Evolutionary conservation across 73 alveolate species (phyloP).

Genomic region (Uronychia binucleata): DNA sequence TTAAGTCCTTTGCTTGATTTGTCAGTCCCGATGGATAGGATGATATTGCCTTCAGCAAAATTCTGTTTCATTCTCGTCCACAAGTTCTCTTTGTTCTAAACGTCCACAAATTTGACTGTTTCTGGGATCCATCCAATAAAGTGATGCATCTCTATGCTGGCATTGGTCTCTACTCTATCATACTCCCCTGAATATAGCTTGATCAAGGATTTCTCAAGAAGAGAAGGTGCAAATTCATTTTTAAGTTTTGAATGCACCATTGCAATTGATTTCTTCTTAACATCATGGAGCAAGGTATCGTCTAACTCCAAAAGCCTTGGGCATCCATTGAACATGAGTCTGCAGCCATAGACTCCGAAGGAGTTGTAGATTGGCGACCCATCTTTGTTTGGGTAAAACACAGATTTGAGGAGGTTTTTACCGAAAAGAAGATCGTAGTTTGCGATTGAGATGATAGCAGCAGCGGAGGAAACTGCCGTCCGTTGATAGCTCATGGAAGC

Average conservation of each 20-base stretch:
- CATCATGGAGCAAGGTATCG: conserved; percentile 24
- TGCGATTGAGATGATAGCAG: conserved; percentile 57
- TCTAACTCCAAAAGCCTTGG: conserved; percentile 48
- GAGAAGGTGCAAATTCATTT: conserved; percentile 49
- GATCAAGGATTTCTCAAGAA: conserved; percentile 45
- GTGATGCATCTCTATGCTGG: conserved; percentile 65
- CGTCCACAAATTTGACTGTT: conserved; percentile 59
- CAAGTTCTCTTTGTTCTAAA: conserved; percentile 61
- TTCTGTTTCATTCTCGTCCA: conserved; percentile 62
- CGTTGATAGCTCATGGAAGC: conserved; percentile 5
- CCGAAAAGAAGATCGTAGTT: conserved; percentile 48
- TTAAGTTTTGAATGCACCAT: conserved; percentile 9
- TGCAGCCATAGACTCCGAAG: conserved; percentile 50
- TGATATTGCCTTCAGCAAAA: conserved; percentile 62
- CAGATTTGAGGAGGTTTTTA: conserved; percentile 25
- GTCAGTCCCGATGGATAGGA: conserved; percentile 31
- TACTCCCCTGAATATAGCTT: conserved; percentile 36
- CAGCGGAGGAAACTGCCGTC: conserved; percentile 27
- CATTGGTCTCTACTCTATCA: conserved; percentile 24
- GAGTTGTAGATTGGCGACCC: conserved; percentile 40
- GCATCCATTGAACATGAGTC: conserved; percentile 46
- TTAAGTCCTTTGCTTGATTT: background rate
- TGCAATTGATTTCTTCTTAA: conserved; percentile 7
- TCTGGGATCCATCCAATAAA: conserved; percentile 71
- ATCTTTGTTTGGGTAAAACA: conserved; percentile 51